Conservation (phyloP, 805 yeast species). For the Candida xyloterini region DNA sequence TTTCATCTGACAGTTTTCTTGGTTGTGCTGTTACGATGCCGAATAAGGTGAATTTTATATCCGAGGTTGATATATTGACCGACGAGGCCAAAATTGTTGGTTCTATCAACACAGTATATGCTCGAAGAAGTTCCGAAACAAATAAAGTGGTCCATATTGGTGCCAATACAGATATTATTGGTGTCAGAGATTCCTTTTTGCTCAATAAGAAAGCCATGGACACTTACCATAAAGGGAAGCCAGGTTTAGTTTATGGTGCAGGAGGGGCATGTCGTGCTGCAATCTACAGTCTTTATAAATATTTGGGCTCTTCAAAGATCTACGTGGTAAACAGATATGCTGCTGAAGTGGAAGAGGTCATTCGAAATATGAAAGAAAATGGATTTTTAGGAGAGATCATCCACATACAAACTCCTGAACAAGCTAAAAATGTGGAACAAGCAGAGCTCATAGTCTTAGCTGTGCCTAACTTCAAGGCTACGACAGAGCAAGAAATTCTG, state of each 20-base stretch:
- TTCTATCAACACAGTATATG: constrained; percentile 10
- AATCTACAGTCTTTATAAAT: constrained; percentile 7
- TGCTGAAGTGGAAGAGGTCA: constrained; percentile 5
- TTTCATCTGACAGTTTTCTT: constrained; percentile 3
- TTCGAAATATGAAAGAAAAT: constrained; percentile 5
- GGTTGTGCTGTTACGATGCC: constrained; percentile 15
- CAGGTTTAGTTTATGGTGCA: constrained; percentile 14
- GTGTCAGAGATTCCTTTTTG: constrained; percentile 11
- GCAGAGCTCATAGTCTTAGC: constrained; percentile 9
- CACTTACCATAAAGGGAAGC: constrained; percentile 1
- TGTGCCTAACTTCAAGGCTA: constrained; percentile 10
- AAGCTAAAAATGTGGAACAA: constrained; percentile 4
- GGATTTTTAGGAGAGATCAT: constrained; percentile 11
- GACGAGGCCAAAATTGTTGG: constrained; percentile 10
- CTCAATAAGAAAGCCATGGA: constrained; percentile 1
- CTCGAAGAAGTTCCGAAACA: constrained; percentile 5
- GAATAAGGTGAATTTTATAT: constrained; percentile 9
- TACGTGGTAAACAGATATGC: constrained; percentile 9
- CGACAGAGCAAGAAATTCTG: constrained; percentile 6
- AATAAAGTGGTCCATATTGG: constrained; percentile 4
- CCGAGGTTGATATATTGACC: constrained; percentile 5
- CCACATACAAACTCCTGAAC: constrained; percentile 8
- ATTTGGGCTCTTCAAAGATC: constrained; percentile 7
- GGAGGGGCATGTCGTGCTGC: constrained; percentile 15
- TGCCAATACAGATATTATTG: constrained; percentile 12